phyloP scores from a whole-genome alignment of 2,329 filamentous ascomycete genomes.

The Nothopassalora personata region DNA sequence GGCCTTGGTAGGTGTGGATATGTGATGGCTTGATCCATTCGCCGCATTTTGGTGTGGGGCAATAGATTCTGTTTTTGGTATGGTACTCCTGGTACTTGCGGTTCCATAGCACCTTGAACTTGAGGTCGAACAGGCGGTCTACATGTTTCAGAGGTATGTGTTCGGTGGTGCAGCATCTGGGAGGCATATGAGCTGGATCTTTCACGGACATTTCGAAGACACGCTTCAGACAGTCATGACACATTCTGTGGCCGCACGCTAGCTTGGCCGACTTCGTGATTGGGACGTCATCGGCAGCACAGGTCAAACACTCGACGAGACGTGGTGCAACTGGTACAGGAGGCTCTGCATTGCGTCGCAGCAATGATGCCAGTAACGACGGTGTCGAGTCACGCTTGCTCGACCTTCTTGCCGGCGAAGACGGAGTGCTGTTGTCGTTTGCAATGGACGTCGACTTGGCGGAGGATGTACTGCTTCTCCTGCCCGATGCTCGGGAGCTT shows the following conservation, averaged over 20 bases:
- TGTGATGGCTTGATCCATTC: constrained; percentile 72
- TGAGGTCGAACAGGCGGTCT: constrained; percentile 64
- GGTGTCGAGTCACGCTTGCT: constrained; percentile 24
- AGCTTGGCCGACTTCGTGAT: constrained; percentile 62
- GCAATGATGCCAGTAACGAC: constrained; percentile 22
- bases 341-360: constrained; percentile 20
- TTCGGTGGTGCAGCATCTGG: constrained; percentile 69
- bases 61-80: constrained; percentile 70
- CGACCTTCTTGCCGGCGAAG: constrained; percentile 8
- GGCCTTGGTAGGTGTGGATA: constrained; percentile 51
- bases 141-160: constrained; percentile 72
- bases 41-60: constrained; percentile 65
- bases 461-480: constrained; percentile 17
- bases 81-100: constrained; percentile 72
- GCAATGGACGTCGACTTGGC: constrained; percentile 20
- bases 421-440: constrained; percentile 24
- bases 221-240: constrained; percentile 66
- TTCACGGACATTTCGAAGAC: constrained; percentile 70
- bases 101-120: constrained; percentile 77
- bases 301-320: constrained; percentile 62
- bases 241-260: constrained; percentile 76
- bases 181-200: constrained; percentile 78
- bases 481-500: constrained; percentile 12
- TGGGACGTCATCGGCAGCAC: constrained; percentile 62
- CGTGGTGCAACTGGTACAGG: constrained; percentile 16